Conservation (phyloP, 768 basidiomycete species). For the Psilocybe cyanescens region DNA sequence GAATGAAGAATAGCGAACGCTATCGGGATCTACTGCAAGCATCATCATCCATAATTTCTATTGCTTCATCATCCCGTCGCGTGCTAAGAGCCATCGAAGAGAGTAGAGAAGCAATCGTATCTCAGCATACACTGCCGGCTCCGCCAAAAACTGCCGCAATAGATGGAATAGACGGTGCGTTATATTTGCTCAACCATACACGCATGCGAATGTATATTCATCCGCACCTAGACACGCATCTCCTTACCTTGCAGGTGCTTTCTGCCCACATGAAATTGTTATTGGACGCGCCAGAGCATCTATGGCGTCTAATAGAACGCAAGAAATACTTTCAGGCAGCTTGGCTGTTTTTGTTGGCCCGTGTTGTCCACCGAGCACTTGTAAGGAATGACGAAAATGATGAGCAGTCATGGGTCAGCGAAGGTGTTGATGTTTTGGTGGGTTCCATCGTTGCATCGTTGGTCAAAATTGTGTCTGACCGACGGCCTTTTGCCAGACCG, state of each 20-base stretch:
- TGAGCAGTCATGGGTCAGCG: constrained; percentile 58
- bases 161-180: constrained; percentile 48
- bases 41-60: constrained; percentile 81
- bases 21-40: constrained; percentile 88
- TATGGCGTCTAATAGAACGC: constrained; percentile 86
- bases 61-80: constrained; percentile 67
- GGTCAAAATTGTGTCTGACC: neutral
- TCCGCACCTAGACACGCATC: constrained; percentile 56
- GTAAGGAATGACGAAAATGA: constrained; percentile 66
- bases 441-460: constrained; percentile 20
- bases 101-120: constrained; percentile 54
- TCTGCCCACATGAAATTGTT: constrained; percentile 92
- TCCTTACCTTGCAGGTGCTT: constrained; percentile 71
- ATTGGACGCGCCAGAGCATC: constrained; percentile 88
- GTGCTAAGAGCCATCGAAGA: constrained; percentile 69
- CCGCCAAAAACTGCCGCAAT: constrained; percentile 42
- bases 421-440: constrained; percentile 69
- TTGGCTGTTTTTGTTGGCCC: constrained; percentile 84
- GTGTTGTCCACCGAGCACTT: constrained; percentile 82
- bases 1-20: constrained; percentile 77
- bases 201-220: neutral
- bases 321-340: constrained; percentile 82
- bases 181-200: neutral
- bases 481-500: constrained; percentile 50
- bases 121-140: constrained; percentile 46